A percentile compares a stretch with the other conserved stretches of the same genome.
Evolutionary conservation across 306 rosid species (phyloP).

Genomic region (Erythrophleum fordii): DNA sequence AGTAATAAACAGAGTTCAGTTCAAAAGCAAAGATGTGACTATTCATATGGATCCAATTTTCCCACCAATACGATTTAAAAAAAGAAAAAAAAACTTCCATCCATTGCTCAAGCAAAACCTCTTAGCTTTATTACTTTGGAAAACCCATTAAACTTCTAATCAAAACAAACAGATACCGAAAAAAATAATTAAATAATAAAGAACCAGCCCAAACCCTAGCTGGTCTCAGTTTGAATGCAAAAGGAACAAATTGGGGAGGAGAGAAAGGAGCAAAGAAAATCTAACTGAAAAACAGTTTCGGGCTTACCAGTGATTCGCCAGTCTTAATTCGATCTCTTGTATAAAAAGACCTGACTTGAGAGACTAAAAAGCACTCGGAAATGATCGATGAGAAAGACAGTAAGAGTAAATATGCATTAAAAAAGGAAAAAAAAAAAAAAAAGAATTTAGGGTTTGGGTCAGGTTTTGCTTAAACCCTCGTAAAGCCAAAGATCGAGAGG

Average conservation of each 20-base stretch:
- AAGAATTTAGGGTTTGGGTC: constrained; percentile 34
- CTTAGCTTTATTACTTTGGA: background rate
- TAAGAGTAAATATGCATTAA: background rate
- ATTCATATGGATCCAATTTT: background rate
- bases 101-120: background rate
- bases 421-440: background rate
- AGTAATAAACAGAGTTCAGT: background rate
- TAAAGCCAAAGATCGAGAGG: constrained; percentile 32
- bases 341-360: background rate
- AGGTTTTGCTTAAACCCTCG: constrained; percentile 43
- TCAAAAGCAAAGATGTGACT: constrained; percentile 27
- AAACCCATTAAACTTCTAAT: background rate
- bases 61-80: background rate
- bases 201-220: constrained; percentile 38
- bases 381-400: background rate
- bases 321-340: constrained; percentile 41
- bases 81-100: background rate
- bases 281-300: constrained; percentile 7
- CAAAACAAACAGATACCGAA: background rate
- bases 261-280: background rate
- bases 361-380: background rate
- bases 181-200: background rate
- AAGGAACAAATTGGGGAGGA: background rate
- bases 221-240: background rate
- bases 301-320: constrained; percentile 37